Evolutionary conservation across 169 alveolate species (phyloP), one percentile per base, ranked within the genome.

Genomic region (Plasmodium vivax): DNA sequence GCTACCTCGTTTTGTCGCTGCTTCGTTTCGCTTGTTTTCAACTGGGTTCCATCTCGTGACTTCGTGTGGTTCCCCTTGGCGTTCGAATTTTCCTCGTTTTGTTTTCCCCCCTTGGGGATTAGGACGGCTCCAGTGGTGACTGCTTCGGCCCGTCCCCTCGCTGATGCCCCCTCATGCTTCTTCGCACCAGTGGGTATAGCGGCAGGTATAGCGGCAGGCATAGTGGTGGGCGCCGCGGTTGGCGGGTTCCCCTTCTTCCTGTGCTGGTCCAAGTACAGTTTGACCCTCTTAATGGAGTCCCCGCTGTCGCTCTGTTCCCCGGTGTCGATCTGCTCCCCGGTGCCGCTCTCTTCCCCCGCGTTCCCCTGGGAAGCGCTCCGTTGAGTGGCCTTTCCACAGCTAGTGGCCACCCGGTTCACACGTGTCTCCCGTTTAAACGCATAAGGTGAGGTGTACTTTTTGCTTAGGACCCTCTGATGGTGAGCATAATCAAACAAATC

Each of bases 371-470:
- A 68, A 68, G 2, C 77, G 14, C n/a, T 27, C 32, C 51, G 30
- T 54, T 87, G 27, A 14, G 45, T 27, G 5, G 19, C 80, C 82
- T 79, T 87, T 7, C 30, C 43, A 5, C 68, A 23, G 19, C 16
- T 45, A 9, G 19, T 45, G 2, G 19, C 32, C 19, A 23, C 58
- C 34, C 79, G 58, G 4, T 27, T 19, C 51, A 71, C 14, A 43
- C 56, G 14, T 34, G 12, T n/a, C 5, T 41, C 73, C 38, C 72
- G 62, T 88, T 79, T 80, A 19, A 56, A 80, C 19, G 87, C 90
- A 80, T 88, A 88, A 27, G 94, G 75, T 14, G 94, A 88, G 51
- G 82, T 56, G 45, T 88, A 88, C 23, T 88, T 88, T 43, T 88
- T 88, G 12, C 79, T 88, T 2, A 88, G 45, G 34, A 88, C 27